Percentiles rank a stretch among this genome's conserved stretches.
These are phyloP conservation scores for Chaetoceros muelleri DNA, from an alignment of 108 stramenopile species.

Conservation along the genomic window DNA sequence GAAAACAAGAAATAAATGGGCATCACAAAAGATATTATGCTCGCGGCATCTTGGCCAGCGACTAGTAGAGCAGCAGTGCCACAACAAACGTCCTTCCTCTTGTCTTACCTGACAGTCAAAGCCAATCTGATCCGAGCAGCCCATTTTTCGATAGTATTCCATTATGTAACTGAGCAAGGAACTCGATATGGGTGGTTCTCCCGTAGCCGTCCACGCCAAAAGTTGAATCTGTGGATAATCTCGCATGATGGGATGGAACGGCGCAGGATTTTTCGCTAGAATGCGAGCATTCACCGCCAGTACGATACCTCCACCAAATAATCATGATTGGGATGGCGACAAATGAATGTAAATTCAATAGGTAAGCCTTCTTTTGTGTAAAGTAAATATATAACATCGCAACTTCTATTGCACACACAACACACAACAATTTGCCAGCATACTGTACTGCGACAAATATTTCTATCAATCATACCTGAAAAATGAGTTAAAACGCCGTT, in stretches of 20 bases:
- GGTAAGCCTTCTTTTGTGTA: too few species aligned
- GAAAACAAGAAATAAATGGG: too few species aligned
- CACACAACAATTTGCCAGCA: too few species aligned
- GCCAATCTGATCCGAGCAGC: conserved; percentile 7
- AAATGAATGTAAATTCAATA: too few species aligned
- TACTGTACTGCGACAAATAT: background rate
- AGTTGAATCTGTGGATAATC: conserved; percentile 19
- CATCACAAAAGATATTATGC: too few species aligned
- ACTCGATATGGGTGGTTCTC: conserved; percentile 31
- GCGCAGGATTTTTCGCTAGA: conserved; percentile 10
- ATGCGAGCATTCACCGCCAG: conserved; percentile 44
- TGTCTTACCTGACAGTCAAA: conserved; percentile 26
- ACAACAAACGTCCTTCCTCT: too few species aligned
- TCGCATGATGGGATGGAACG: conserved; percentile 21
- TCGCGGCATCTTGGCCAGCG: background rate
- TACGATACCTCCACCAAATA: conserved; percentile 14
- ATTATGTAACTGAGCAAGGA: conserved; percentile 3
- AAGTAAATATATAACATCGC: too few species aligned
- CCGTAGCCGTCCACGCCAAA: conserved; percentile 41
- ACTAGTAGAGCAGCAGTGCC: too few species aligned
- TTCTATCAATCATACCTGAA: conserved; percentile 3
- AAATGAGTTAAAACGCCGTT: conserved; percentile 10
- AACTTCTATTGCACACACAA: too few species aligned
- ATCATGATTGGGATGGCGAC: background rate
- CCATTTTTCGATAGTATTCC: conserved; percentile 6